These are phyloP conservation scores for Lavandula angustifolia DNA, from an alignment of 257 asterid genomes.

Conservation along the genomic window DNA sequence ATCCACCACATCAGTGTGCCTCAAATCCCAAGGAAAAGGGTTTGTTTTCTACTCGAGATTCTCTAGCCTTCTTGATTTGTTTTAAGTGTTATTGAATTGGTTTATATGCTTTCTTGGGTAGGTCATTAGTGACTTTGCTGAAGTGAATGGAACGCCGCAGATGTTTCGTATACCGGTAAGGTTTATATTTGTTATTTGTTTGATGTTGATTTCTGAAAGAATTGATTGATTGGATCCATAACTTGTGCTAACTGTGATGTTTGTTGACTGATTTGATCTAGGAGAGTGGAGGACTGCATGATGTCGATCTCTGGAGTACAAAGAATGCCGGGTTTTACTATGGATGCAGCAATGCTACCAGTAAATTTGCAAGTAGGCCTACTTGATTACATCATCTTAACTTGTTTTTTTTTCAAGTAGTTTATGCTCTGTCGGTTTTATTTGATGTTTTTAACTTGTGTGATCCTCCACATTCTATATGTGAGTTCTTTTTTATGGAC, in stretches of 20 bases:
- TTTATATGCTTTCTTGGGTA: constrained; percentile 31
- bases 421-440: constrained; percentile 3
- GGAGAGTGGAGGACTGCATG: constrained; percentile 50
- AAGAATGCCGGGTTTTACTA: constrained; percentile 59
- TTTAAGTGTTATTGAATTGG: constrained; percentile 23
- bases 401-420: constrained; percentile 11
- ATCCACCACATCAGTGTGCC: constrained; percentile 25
- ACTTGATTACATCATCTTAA: constrained; percentile 11
- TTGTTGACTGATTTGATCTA: constrained; percentile 52
- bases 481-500: neutral
- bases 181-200: constrained; percentile 22
- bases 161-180: constrained; percentile 62
- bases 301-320: constrained; percentile 82
- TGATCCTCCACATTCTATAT: constrained; percentile 17
- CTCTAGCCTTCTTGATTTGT: neutral
- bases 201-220: neutral
- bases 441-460: constrained; percentile 23
- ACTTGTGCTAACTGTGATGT: constrained; percentile 42
- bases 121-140: constrained; percentile 37
- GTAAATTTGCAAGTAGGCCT: constrained; percentile 66
- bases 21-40: constrained; percentile 27
- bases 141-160: constrained; percentile 33
- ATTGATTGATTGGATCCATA: constrained; percentile 43
- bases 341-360: constrained; percentile 82
- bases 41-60: constrained; percentile 23